A percentile compares a stretch with the other conserved stretches of the same genome.
Evolutionary conservation across 441 rosid species (phyloP).

Genomic region (Euphorbia celastroides): DNA sequence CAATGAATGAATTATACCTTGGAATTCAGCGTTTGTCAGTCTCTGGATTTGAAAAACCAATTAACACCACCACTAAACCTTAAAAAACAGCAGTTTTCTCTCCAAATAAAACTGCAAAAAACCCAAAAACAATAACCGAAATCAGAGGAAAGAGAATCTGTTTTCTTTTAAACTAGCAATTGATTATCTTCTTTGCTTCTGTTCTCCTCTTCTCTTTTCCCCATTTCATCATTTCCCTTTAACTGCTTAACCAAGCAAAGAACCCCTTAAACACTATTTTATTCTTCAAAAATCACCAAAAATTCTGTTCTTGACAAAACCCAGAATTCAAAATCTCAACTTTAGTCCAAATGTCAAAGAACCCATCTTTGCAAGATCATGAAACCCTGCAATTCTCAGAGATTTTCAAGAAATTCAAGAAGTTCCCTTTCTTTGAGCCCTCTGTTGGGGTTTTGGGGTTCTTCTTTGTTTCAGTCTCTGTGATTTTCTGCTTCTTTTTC

Average conservation of each 20-base stretch:
- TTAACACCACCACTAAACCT: too few relatives aligned
- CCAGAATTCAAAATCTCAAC: slow-evolving; percentile 22
- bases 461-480: slow-evolving; percentile 51
- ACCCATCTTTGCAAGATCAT: slow-evolving; percentile 34
- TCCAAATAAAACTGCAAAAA: too few relatives aligned
- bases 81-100: too few relatives aligned
- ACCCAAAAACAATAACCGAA: not conserved
- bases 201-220: too few relatives aligned
- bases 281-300: too few relatives aligned
- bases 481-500: slow-evolving; percentile 64
- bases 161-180: not conserved
- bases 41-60: too few relatives aligned
- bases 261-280: slow-evolving; percentile 17
- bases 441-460: slow-evolving; percentile 62
- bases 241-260: slow-evolving; percentile 54
- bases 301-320: too few relatives aligned
- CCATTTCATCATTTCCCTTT: too few relatives aligned
- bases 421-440: slow-evolving; percentile 59
- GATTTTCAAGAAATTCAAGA: slow-evolving; percentile 55
- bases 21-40: too few relatives aligned
- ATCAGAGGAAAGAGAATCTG: not conserved
- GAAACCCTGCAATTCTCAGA: slow-evolving; percentile 34
- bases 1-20: too few relatives aligned
- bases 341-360: slow-evolving; percentile 37
- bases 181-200: slow-evolving; percentile 16